Conservation (phyloP, 768 basidiomycete genomes). For the Peribolospora kevripleyi region DNA sequence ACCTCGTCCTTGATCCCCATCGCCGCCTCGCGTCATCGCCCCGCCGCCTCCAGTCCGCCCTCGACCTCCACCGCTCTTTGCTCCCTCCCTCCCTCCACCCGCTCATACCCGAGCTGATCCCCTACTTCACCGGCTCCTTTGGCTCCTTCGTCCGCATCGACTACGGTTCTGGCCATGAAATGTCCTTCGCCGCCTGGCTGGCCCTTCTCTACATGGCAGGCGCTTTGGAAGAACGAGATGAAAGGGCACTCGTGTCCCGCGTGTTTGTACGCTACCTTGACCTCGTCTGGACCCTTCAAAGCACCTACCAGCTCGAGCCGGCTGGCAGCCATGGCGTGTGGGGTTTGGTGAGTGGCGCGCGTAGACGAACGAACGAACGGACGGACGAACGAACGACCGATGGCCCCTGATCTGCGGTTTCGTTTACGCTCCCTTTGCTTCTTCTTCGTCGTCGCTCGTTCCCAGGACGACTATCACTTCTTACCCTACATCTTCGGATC, state of each 20-base stretch:
- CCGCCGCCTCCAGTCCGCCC: constrained; percentile 27
- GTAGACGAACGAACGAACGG: too few species aligned
- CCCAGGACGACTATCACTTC: constrained; percentile 55
- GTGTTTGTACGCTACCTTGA: constrained; percentile 54
- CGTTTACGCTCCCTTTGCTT: background rate
- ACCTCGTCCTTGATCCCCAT: background rate
- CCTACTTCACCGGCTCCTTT: constrained; percentile 59
- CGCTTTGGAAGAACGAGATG: constrained; percentile 33
- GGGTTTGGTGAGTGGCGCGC: constrained; percentile 31
- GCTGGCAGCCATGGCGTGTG: constrained; percentile 96
- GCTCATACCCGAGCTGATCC: constrained; percentile 40
- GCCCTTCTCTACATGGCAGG: constrained; percentile 25
- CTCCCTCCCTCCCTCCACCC: constrained; percentile 26
- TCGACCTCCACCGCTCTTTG: constrained; percentile 27
- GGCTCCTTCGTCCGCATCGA: constrained; percentile 79
- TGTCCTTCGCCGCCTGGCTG: constrained; percentile 25
- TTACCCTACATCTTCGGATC: constrained; percentile 78
- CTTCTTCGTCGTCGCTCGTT: background rate
- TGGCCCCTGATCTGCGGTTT: too few species aligned
- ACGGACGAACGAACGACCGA: constrained; percentile 8
- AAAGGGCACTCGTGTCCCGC: constrained; percentile 33
- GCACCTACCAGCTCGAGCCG: constrained; percentile 71
- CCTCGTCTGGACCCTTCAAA: constrained; percentile 61
- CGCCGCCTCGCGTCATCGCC: background rate
- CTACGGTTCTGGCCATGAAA: constrained; percentile 91